Evolutionary conservation across 768 basidiomycete species (phyloP).

Genomic region (Hebeloma cylindrosporum): DNA sequence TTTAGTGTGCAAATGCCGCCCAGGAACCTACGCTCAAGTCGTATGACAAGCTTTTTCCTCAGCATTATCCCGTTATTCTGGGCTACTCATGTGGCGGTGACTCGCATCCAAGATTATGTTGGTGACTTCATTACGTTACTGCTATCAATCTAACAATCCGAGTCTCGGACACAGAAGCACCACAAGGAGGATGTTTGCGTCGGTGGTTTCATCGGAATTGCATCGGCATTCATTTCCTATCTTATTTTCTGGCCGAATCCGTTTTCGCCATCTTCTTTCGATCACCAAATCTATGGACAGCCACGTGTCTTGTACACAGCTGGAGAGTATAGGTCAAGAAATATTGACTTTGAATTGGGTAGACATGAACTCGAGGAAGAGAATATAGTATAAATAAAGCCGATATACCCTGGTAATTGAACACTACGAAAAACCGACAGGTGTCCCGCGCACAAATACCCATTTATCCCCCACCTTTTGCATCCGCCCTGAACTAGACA

Average conservation of each 20-base stretch:
- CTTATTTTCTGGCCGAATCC: constrained; percentile 68
- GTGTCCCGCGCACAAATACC: constrained; percentile 58
- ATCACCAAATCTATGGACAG: constrained; percentile 27
- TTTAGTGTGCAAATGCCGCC: constrained; percentile 39
- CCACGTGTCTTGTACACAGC: constrained; percentile 47
- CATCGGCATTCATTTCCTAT: constrained; percentile 51
- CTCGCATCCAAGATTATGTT: constrained; percentile 66
- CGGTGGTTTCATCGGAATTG: constrained; percentile 57
- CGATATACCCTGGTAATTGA: constrained; percentile 21
- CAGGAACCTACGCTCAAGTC: constrained; percentile 43
- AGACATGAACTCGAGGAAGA: constrained; percentile 41
- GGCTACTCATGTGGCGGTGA: constrained; percentile 61
- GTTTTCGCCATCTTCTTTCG: constrained; percentile 43
- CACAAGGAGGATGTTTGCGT: constrained; percentile 70
- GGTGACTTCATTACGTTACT: constrained; percentile 25
- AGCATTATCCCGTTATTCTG: constrained; percentile 54
- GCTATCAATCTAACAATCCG: constrained; percentile 2
- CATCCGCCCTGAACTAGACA: constrained; percentile 49
- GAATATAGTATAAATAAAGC: constrained; percentile 37
- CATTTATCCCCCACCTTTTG: constrained; percentile 70
- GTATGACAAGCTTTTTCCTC: constrained; percentile 45
- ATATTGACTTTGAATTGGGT: constrained; percentile 49
- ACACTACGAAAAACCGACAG: constrained; percentile 30
- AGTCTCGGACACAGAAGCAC: constrained; percentile 45
- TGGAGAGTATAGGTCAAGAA: constrained; percentile 21